Base-by-base conservation (phyloP, 768 basidiomycete species). In the Suillus paluster region DNA sequence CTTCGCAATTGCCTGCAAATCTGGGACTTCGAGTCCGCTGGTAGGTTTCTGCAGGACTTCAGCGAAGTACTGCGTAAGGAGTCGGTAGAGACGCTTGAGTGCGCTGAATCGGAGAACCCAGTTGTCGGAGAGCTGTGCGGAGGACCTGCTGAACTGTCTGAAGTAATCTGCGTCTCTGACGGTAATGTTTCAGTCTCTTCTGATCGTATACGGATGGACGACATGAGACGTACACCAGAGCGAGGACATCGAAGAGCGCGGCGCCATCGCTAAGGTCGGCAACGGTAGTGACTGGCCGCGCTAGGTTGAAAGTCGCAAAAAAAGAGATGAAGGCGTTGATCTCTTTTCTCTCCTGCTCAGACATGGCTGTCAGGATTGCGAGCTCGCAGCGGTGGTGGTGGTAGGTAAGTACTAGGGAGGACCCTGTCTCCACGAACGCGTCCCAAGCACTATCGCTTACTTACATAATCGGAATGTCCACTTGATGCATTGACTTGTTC, bases 91-190 rank as follows among this genome's bases (percentile, higher is more conserved):
- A 25, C 90, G 86, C 70, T 96, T 96, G 63, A 96, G 83, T 10
- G 89, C 76, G 74, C 83, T 89, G 75, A 95, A 94, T 14, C 94
- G 87, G 36, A 95, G 76, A 60, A 95, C 92, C 94, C 94, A 97
- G 75, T 93, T 95, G 69, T 94, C 93, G 12, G 90, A 86, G 2
- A 81, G 81, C 58, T 91, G 87, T 19, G 83, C 75, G 0, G 87
- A 79, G 6, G 84, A 78, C 12, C 89, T 84, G 21, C 80, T 77
- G 5, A 86, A 77, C 58, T 84, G 84, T 49, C 86, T 84, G 71
- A 96, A 96, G 77, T 93, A 93, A 36, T 88, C 84, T 53, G 81
- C 80, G 78, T 95, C 94, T 66, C 94, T 95, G 70, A 48, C 52
- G 25, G 53, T 15, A 38, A 57, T 42, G 59, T 61, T 66, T 46